These are phyloP conservation scores for Hemerocallis citrina DNA, from an alignment of 106 monocot species.

Conservation along the genomic window DNA sequence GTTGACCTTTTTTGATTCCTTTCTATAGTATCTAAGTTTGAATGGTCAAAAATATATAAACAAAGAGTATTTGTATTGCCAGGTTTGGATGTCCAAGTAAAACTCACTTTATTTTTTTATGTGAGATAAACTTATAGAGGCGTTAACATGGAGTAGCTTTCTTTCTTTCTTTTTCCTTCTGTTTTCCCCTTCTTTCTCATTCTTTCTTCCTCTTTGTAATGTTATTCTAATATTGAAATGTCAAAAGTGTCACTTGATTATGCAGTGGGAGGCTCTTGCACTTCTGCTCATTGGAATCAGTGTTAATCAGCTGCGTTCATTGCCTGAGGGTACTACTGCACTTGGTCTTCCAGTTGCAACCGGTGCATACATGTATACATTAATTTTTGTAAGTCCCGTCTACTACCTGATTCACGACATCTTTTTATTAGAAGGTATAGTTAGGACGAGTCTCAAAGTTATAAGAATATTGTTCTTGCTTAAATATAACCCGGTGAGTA, in stretches of 20 bases:
- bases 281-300: slow-evolving; percentile 97
- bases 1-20: background rate
- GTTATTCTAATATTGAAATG: background rate
- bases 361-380: slow-evolving; percentile 76
- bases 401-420: too few relatives aligned
- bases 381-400: slow-evolving; percentile 72
- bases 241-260: background rate
- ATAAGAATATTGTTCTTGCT: too few relatives aligned
- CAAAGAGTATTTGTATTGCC: background rate
- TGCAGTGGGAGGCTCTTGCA: slow-evolving; percentile 98
- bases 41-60: background rate
- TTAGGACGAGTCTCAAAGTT: too few relatives aligned
- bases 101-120: background rate
- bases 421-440: too few relatives aligned
- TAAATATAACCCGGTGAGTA: too few relatives aligned
- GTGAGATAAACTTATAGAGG: background rate
- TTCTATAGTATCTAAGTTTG: background rate
- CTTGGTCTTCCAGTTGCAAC: slow-evolving; percentile 74
- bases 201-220: background rate
- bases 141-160: background rate
- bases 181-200: background rate
- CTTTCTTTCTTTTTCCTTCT: background rate
- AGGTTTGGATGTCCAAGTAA: background rate
- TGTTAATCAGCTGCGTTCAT: slow-evolving; percentile 77
- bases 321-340: slow-evolving; percentile 52